phyloP scores from a whole-genome alignment of 306 rosid genomes.

The Lotus japonicus region DNA sequence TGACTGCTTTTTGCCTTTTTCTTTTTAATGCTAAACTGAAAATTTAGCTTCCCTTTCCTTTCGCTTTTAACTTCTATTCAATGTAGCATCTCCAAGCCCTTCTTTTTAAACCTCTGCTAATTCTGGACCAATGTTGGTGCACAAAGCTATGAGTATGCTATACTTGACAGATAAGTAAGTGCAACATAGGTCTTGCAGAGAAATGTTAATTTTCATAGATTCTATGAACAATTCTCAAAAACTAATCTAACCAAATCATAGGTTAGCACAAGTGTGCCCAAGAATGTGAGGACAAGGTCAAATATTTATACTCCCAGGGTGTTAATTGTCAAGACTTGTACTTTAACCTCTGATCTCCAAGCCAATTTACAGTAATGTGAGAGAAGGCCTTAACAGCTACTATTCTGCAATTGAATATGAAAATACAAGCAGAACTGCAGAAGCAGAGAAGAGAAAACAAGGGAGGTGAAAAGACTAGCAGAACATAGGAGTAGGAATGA shows the following conservation, averaged over 20 bases:
- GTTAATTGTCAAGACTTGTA: neutral
- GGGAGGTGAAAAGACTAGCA: slow-evolving; percentile 1
- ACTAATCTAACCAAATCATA: no score
- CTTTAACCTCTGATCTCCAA: slow-evolving; percentile 10
- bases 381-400: neutral
- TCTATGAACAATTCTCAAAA: no score
- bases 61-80: no score
- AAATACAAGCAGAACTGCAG: neutral
- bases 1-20: no score
- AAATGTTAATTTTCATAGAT: neutral
- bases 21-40: no score
- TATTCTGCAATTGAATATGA: neutral
- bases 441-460: no score
- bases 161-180: neutral
- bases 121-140: no score
- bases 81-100: no score
- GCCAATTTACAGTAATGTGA: slow-evolving; percentile 14
- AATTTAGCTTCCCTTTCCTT: no score
- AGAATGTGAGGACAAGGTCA: neutral
- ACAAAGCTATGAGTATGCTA: neutral
- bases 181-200: neutral
- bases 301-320: neutral
- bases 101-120: no score
- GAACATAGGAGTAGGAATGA: neutral
- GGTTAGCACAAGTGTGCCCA: neutral